Evolutionary conservation across 2,329 filamentous ascomycete genomes (phyloP), one percentile per base, ranked within the genome.

Genomic region (Spiromastix sp.): DNA sequence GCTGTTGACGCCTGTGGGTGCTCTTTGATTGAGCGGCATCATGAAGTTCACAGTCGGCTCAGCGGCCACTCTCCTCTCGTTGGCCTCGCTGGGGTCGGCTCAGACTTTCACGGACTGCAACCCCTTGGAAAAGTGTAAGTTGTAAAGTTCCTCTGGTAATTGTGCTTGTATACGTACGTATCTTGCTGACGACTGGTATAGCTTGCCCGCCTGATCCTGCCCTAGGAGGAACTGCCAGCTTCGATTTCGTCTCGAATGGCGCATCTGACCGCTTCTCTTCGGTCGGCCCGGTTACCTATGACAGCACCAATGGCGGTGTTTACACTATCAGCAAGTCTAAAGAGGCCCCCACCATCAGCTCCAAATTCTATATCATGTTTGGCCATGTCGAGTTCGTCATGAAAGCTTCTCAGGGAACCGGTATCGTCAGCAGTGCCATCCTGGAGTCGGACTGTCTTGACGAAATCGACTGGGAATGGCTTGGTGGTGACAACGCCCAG

Each of bases 301-400:
- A 94, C 64, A 73, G 70, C 55, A 67, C 68, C 38, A 73, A 87
- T 54, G 91, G 91, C 40, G 87, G 74, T 17, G 74, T 74, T 11
- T 93, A 98, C 57, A 86, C 84, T 17, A 79, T 98, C 34, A 62
- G 75, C 34, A 66, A 78, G 52, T 70, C 78, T 33, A 87, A 89
- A 38, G 85, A 98, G 54, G 75, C 85, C 3, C 91, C 91, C 0
- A 81, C 89, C 57, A 74, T 98, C 42, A 72, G 73, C 45, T 93
- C 86, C 42, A 76, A 91, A 51, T 96, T 93, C 74, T 96, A 95
- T 70, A 94, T 98, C 66, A 96, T 98, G 91, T 98, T 95, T 57
- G 91, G 91, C 47, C 82, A 80, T 44, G 83, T 95, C 53, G 82
- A 93, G 46, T 75, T 87, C 47, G 79, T 76, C 20, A 72, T 95